Percentiles rank a stretch among this genome's conserved stretches.
phyloP scores from a whole-genome alignment of 2,329 filamentous ascomycete species.

The Aspergillus sp. region DNA sequence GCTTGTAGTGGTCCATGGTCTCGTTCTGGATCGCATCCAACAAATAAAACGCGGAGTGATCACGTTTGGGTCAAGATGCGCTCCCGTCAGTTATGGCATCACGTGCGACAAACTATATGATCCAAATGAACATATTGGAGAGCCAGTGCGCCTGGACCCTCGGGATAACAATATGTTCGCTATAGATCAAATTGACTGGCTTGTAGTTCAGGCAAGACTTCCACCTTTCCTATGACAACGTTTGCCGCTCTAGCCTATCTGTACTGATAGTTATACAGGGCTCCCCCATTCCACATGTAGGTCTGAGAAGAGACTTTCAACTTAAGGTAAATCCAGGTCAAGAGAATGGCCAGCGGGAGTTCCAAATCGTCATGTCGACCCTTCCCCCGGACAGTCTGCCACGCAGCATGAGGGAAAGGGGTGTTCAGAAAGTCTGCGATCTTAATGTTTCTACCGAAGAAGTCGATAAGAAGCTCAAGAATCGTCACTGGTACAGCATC shows the following conservation, averaged over 20 bases:
- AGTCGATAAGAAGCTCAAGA: conserved; percentile 35
- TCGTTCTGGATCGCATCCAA: conserved; percentile 35
- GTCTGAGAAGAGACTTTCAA: conserved; percentile 27
- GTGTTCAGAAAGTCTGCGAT: conserved; percentile 29
- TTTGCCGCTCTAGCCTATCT: background rate
- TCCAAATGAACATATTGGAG: conserved; percentile 26
- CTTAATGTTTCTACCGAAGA: conserved; percentile 27
- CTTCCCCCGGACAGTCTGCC: conserved; percentile 23
- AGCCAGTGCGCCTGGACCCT: conserved; percentile 27
- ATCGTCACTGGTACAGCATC: conserved; percentile 35
- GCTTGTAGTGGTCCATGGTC: conserved; percentile 34
- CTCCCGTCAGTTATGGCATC: conserved; percentile 38
- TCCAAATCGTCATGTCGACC: conserved; percentile 35
- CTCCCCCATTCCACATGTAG: conserved; percentile 19
- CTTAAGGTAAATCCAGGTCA: conserved; percentile 24
- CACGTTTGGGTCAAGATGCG: conserved; percentile 32
- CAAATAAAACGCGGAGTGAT: conserved; percentile 25
- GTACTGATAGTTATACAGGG: conserved; percentile 14
- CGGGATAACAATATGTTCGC: conserved; percentile 34
- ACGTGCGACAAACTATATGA: conserved; percentile 33
- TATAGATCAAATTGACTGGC: conserved; percentile 36
- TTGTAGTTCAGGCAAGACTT: conserved; percentile 29
- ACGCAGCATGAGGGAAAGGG: conserved; percentile 19
- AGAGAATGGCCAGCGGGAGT: conserved; percentile 26
- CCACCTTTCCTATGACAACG: background rate